Evolutionary conservation across 1,139 yeast species (phyloP).

Genomic region (Blastobotrys ciferrii): DNA sequence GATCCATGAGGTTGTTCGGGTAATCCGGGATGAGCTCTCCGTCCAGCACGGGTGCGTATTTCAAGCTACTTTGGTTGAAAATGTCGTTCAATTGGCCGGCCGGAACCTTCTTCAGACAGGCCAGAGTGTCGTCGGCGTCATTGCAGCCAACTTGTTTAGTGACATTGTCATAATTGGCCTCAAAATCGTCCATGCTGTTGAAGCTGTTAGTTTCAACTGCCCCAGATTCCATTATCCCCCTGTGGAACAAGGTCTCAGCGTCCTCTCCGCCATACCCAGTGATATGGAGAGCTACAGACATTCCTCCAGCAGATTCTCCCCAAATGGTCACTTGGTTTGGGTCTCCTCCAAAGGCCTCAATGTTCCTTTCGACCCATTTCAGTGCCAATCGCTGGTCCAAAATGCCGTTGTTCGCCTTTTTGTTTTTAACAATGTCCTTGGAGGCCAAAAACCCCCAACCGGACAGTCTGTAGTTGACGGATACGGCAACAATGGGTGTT

Average conservation of each 20-base stretch:
- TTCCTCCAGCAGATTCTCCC: conserved; percentile 43
- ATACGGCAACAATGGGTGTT: conserved; percentile 36
- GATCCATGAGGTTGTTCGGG: conserved; percentile 14
- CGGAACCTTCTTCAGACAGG: conserved; percentile 3
- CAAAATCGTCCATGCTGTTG: not conserved
- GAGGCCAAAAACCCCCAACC: conserved; percentile 36
- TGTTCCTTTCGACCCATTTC: conserved; percentile 40
- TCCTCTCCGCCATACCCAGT: conserved; percentile 27
- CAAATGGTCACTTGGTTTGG: conserved; percentile 37
- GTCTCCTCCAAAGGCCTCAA: conserved; percentile 41
- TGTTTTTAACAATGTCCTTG: conserved; percentile 29
- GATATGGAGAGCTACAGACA: conserved; percentile 34
- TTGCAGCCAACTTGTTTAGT: not conserved
- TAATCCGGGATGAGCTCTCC: conserved; percentile 18
- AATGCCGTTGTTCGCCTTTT: conserved; percentile 33
- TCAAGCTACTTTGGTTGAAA: conserved; percentile 2
- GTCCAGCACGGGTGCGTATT: conserved; percentile 11
- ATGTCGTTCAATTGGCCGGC: conserved; percentile 4
- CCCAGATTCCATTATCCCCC: conserved; percentile 15
- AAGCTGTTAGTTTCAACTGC: not conserved
- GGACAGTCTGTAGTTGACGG: conserved; percentile 38
- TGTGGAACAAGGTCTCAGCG: conserved; percentile 5
- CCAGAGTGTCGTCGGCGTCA: not conserved
- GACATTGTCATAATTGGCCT: not conserved
- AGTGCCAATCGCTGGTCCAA: conserved; percentile 39